Base-by-base conservation (phyloP, 2,329 filamentous ascomycete species). In the Colletotrichum euphorbiae region DNA sequence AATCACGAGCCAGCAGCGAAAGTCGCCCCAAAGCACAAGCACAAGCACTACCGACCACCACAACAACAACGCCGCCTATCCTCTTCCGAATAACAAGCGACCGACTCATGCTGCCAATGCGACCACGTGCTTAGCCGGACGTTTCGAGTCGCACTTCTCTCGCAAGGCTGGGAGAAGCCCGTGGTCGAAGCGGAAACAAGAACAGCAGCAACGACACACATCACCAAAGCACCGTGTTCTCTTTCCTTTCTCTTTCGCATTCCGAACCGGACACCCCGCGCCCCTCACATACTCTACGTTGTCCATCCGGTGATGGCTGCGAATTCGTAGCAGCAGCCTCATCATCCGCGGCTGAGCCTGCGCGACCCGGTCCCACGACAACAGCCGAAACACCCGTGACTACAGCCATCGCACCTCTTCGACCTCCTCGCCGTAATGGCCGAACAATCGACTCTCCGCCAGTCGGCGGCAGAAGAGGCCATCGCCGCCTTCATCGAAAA, bases 381-480 rank as follows among this genome's bases (percentile, higher is more conserved):
- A 43, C 33, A 7, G 55, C 33, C 31, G 24, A 61, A 46, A 42
- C 33, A 21, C 19, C 21, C 48, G 21, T 56, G 50, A 62, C 12
- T 40, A 36, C 21, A 62, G 75, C 67, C 67, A 98, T 33, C 95
- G 93, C 93, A 48, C 11, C 13, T 28, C 28, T 28, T 8, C 28
- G 28, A 28, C 31, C 11, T 31, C 28, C n/a, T 15, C 56, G 45
- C 55, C 57, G 46, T 55, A 24, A 69, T 69, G 70, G 91, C 86
- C 71, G 56, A 62, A 52, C 94, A 97, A 82, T 98, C 95, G 63
- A 97, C 92, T 5, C 85, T 98, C 73, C 89, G 89, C 72, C 83
- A 85, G 73, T 86, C 87, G 73, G 85, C 83, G 54, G 86, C 88
- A 73, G 87, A 92, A 78, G 89, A 91, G 79, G 87, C 90, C 74